Percentiles rank a stretch among this genome's conserved stretches.
Conservation (phyloP, 805 yeast genomes). For the Candida silvicultrix region DNA sequence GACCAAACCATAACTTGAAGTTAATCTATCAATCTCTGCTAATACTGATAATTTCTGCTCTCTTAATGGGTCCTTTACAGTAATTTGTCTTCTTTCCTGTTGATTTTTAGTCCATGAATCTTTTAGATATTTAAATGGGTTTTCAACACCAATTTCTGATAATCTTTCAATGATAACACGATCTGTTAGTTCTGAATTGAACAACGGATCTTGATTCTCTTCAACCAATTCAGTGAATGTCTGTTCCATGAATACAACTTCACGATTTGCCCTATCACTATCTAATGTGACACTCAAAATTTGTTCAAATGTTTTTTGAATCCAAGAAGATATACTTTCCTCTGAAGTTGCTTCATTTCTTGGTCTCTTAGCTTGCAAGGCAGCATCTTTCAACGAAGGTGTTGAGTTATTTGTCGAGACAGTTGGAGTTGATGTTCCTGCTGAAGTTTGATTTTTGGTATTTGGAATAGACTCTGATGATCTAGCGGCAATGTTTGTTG, state of each 20-base stretch:
- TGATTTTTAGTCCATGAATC: slow-evolving; percentile 37
- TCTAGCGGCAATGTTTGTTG: not conserved
- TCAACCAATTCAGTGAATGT: slow-evolving; percentile 19
- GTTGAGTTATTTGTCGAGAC: not conserved
- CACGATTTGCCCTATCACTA: slow-evolving; percentile 6
- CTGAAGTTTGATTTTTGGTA: not conserved
- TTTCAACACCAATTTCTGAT: slow-evolving; percentile 43
- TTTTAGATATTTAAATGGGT: slow-evolving; percentile 43
- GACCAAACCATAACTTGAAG: slow-evolving; percentile 60
- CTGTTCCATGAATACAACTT: slow-evolving; percentile 13
- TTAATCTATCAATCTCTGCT: slow-evolving; percentile 40
- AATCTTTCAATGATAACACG: slow-evolving; percentile 47
- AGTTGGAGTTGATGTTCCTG: not conserved
- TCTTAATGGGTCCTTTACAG: slow-evolving; percentile 33
- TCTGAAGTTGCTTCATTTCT: not conserved
- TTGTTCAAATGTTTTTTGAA: slow-evolving; percentile 6
- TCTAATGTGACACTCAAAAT: slow-evolving; percentile 18
- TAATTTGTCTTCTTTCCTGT: slow-evolving; percentile 35
- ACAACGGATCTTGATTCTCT: slow-evolving; percentile 12
- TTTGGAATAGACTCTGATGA: not conserved
- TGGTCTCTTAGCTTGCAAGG: not conserved
- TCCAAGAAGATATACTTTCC: slow-evolving; percentile 5
- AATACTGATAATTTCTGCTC: slow-evolving; percentile 33
- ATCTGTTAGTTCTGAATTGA: slow-evolving; percentile 30
- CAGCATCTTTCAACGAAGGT: slow-evolving; percentile 2